phyloP scores from a whole-genome alignment of 805 yeast species.

The Myxozyma neotropica region DNA sequence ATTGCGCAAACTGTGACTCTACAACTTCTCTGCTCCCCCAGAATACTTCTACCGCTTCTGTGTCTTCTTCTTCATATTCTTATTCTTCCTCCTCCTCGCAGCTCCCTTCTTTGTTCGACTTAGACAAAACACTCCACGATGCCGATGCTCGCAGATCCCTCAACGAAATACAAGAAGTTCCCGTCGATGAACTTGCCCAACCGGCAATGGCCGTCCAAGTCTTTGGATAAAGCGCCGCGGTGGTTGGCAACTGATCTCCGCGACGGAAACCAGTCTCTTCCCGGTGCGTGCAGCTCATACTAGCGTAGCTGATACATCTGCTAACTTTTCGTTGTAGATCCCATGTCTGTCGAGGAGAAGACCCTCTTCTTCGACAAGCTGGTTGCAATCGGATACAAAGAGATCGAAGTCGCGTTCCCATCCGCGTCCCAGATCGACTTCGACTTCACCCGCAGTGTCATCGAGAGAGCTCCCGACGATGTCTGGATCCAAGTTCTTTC shows the following conservation, averaged over 20 bases:
- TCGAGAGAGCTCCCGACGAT: conserved; percentile 73
- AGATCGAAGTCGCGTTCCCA: conserved; percentile 82
- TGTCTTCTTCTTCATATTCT: not conserved
- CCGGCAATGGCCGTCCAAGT: conserved; percentile 70
- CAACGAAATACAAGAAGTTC: conserved; percentile 62
- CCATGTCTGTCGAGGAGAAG: conserved; percentile 81
- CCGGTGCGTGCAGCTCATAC: conserved; percentile 46
- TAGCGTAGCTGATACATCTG: not conserved
- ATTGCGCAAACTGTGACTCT: too few species aligned
- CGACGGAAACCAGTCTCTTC: conserved; percentile 83
- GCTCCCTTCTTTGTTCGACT: not conserved
- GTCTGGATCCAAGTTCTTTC: conserved; percentile 75
- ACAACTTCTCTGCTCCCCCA: too few species aligned
- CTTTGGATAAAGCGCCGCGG: conserved; percentile 66
- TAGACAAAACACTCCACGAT: conserved; percentile 12
- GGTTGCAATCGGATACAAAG: conserved; percentile 75
- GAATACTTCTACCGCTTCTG: too few species aligned
- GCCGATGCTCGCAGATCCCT: conserved; percentile 55
- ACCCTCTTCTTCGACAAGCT: conserved; percentile 68
- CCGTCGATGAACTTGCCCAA: conserved; percentile 57
- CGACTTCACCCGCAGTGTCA: conserved; percentile 76
- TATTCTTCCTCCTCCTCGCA: not conserved
- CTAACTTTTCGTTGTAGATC: conserved; percentile 44
- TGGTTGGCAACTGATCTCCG: conserved; percentile 84
- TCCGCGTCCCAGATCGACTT: conserved; percentile 79